Evolutionary conservation across 768 basidiomycete species (phyloP).

Genomic region (Russula earlei): DNA sequence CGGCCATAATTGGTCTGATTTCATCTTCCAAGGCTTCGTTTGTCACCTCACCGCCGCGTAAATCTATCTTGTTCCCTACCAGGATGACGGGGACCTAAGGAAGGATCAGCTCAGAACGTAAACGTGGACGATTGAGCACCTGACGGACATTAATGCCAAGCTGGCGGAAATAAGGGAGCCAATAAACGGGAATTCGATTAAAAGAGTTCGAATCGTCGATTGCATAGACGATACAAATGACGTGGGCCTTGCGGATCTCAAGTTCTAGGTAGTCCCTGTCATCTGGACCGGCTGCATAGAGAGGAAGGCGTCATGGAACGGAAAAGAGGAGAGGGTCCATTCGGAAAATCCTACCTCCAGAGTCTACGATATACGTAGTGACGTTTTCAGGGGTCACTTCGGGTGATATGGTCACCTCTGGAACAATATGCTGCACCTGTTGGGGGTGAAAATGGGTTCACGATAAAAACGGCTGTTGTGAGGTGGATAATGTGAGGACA

Average conservation of each 20-base stretch:
- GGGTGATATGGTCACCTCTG: conserved; percentile 96
- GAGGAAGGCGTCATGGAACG: conserved; percentile 1
- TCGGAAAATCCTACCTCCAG: conserved; percentile 61
- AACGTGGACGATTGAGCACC: background rate
- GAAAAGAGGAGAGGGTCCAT: background rate
- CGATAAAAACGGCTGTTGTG: background rate
- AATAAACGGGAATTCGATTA: conserved; percentile 95
- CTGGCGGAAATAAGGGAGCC: conserved; percentile 91
- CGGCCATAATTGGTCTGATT: conserved; percentile 94
- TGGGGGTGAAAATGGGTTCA: background rate
- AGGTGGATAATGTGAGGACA: conserved; percentile 20
- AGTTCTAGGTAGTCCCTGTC: conserved; percentile 86
- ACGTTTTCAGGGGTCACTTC: conserved; percentile 97
- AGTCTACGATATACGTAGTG: conserved; percentile 96
- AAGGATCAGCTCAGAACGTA: background rate
- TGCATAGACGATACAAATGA: conserved; percentile 95
- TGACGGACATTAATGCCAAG: conserved; percentile 84
- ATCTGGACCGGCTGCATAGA: conserved; percentile 60
- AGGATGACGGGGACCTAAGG: conserved; percentile 87
- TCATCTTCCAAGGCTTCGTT: conserved; percentile 92
- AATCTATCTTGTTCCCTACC: conserved; percentile 97
- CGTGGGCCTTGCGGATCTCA: conserved; percentile 95
- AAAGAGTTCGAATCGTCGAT: conserved; percentile 96
- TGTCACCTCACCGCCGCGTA: conserved; percentile 87
- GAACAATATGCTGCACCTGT: conserved; percentile 90